These are phyloP conservation scores for Fusarium falciforme DNA, from an alignment of 2,329 filamentous ascomycete species.

Conservation along the genomic window DNA sequence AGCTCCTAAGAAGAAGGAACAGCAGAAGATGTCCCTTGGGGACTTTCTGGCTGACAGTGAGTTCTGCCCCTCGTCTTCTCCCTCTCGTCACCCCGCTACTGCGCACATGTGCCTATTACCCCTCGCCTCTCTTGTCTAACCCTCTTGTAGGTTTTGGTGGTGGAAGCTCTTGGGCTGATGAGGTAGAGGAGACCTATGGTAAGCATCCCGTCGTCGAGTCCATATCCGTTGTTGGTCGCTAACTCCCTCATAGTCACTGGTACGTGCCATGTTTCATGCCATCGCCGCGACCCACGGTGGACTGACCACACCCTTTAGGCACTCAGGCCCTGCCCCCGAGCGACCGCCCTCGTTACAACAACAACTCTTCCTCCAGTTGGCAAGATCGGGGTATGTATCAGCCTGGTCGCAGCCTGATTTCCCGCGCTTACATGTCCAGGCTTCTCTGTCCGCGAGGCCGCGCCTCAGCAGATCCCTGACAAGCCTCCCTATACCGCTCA, in stretches of 20 bases:
- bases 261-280: slow-evolving; percentile 42
- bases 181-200: slow-evolving; percentile 93
- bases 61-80: slow-evolving; percentile 53
- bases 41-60: slow-evolving; percentile 94
- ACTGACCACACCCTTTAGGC: slow-evolving; percentile 53
- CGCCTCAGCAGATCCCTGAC: slow-evolving; percentile 80
- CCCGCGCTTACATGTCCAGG: slow-evolving; percentile 52
- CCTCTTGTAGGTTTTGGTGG: slow-evolving; percentile 61
- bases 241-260: slow-evolving; percentile 50
- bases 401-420: not conserved
- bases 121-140: slow-evolving; percentile 43
- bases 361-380: slow-evolving; percentile 51
- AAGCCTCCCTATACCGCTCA: slow-evolving; percentile 97
- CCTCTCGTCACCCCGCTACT: slow-evolving; percentile 37
- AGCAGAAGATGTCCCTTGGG: slow-evolving; percentile 97
- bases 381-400: slow-evolving; percentile 57
- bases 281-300: slow-evolving; percentile 26
- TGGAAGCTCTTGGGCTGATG: slow-evolving; percentile 97
- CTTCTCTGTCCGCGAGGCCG: slow-evolving; percentile 75
- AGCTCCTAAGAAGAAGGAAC: slow-evolving; percentile 95
- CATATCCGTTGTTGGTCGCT: slow-evolving; percentile 41
- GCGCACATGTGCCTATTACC: slow-evolving; percentile 32
- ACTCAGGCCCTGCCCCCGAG: slow-evolving; percentile 67
- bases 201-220: slow-evolving; percentile 53
- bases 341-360: slow-evolving; percentile 55